Evolutionary conservation across 805 yeast species (phyloP), one percentile per base, ranked within the genome.

Genomic region (Saccharomycopsis sp.): DNA sequence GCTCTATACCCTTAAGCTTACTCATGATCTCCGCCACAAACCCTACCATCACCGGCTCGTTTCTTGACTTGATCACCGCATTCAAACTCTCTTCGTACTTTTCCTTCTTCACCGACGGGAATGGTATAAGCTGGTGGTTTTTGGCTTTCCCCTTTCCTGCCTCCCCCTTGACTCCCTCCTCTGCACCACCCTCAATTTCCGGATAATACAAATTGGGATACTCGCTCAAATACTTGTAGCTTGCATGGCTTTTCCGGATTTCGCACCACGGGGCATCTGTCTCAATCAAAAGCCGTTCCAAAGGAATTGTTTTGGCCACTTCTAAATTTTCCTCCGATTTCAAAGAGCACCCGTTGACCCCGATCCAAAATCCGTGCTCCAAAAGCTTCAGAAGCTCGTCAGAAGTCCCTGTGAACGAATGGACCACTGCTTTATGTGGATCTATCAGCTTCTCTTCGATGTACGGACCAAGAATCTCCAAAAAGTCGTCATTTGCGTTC

Each of bases 261-360:
- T 91, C 98, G 73, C 99, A 94, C 99, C 99, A 94, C 1, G 99
- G 99, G 2, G 97, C 91, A 71, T 94, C 99, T 0, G 97, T 92
- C 68, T 94, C 99, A 8, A 94, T 79, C 78, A 92, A 71, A 50
- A 94, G 69, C 65, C 77, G 79, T 2, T 83, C 81, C 7, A 83
- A 65, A 0, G 98, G 98, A n/a, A 94, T 79, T 23, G 68, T 65
- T 48, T 73, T 71, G 0, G 85, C 89, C 23, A 85, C 90, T 24
- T 77, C 76, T 14, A 91, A 71, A 66, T 88, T 90, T 62, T 87
- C 91, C 57, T 81, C 81, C 0, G 89, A 82, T 66, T 86, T 87
- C 63, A 94, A 77, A 1, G 98, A 91, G 66, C 98, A 94, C 2
- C 99, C 99, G 69, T 94, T 94, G 60, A 94, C 75, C 48, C 98